Evolutionary conservation across 2,329 filamentous ascomycete species (phyloP).

Genomic region (Epichloe sylvatica): DNA sequence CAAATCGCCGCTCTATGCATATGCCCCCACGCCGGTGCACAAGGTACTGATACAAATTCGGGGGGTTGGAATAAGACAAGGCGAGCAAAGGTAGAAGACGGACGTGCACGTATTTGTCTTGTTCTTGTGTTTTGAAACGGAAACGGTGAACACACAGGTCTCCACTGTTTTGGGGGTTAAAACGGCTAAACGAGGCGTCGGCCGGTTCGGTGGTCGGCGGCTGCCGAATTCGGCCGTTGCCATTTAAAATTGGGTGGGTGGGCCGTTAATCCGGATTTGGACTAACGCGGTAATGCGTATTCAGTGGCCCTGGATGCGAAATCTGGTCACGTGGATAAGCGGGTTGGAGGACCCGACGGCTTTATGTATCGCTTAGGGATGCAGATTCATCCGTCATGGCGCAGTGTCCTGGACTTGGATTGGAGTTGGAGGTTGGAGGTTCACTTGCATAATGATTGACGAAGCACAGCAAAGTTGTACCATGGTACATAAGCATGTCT

Average conservation of each 20-base stretch:
- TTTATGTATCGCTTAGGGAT: background rate
- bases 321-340: too few species aligned
- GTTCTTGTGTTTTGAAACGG: too few species aligned
- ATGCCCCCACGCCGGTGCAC: background rate
- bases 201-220: constrained; percentile 9
- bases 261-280: too few species aligned
- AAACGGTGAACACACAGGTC: too few species aligned
- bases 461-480: background rate
- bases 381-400: background rate
- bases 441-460: background rate
- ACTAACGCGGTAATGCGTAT: too few species aligned
- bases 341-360: too few species aligned
- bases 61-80: background rate
- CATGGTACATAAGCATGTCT: constrained; percentile 2
- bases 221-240: constrained; percentile 2
- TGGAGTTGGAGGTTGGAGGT: background rate
- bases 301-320: too few species aligned
- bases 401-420: too few species aligned
- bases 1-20: background rate
- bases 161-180: background rate
- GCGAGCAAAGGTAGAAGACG: background rate
- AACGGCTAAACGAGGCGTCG: background rate
- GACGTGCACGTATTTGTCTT: background rate
- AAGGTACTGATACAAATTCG: background rate
- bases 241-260: too few species aligned